A percentile compares a stretch with the other conserved stretches of the same genome.
Conservation (phyloP, 2,329 filamentous ascomycete genomes). For the Saccharata proteae region DNA sequence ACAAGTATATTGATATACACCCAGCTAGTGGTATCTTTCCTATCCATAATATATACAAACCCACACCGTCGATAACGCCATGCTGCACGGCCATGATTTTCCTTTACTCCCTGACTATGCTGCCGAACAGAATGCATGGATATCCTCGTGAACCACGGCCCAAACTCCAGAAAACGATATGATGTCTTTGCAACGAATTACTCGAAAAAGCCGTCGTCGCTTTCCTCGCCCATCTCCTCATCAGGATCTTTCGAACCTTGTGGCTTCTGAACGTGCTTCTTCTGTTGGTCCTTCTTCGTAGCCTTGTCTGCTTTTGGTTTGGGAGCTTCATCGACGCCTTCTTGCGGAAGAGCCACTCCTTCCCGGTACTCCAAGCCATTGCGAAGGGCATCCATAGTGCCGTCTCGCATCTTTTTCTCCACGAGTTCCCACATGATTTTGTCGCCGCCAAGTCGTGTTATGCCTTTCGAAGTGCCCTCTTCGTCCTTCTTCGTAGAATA, state of each 20-base stretch:
- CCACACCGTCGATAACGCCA: no score
- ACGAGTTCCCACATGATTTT: constrained; percentile 57
- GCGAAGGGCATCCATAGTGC: constrained; percentile 42
- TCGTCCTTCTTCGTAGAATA: constrained; percentile 29
- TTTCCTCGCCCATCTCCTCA: constrained; percentile 12
- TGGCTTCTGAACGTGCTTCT: constrained; percentile 13
- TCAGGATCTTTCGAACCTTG: constrained; percentile 1
- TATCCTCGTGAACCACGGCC: no score
- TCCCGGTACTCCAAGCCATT: constrained; percentile 31
- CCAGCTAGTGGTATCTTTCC: no score
- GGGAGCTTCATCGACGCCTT: constrained; percentile 5
- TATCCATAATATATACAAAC: no score
- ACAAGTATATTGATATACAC: no score
- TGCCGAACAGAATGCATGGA: no score
- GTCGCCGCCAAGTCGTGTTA: constrained; percentile 25
- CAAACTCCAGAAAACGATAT: no score
- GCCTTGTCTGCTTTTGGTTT: constrained; percentile 2
- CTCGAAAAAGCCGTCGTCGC: constrained; percentile 28
- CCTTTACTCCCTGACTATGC: no score
- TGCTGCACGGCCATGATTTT: no score
- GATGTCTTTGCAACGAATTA: no score
- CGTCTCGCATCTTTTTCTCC: constrained; percentile 51
- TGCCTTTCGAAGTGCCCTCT: constrained; percentile 14
- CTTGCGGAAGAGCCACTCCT: background rate
- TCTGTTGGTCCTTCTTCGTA: constrained; percentile 3